A percentile compares a stretch with the other conserved stretches of the same genome.
These are phyloP conservation scores for Phaeolepiota aurea DNA, from an alignment of 768 basidiomycete genomes.

Conservation along the genomic window DNA sequence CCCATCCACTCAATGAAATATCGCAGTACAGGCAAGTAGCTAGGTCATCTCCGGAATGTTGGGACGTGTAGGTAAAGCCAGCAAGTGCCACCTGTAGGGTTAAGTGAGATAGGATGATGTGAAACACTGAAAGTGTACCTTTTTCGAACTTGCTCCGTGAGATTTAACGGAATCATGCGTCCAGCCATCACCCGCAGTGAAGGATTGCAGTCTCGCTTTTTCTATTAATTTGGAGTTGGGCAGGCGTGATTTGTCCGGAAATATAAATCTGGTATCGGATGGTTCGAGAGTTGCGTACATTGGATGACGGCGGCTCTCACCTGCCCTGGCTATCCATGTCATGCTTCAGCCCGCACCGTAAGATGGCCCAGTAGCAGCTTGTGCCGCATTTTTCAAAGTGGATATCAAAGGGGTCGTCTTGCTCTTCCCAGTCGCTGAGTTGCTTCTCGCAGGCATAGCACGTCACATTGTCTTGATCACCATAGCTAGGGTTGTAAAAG, in stretches of 20 bases:
- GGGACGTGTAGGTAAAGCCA: conserved; percentile 79
- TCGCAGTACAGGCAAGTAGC: conserved; percentile 85
- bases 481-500: conserved; percentile 64
- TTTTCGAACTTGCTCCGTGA: conserved; percentile 66
- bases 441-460: conserved; percentile 84
- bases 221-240: conserved; percentile 66
- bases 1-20: conserved; percentile 79
- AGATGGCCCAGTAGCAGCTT: conserved; percentile 72
- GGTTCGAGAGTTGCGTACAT: not conserved
- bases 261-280: conserved; percentile 40
- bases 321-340: conserved; percentile 51
- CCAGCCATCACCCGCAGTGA: conserved; percentile 48
- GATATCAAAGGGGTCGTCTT: conserved; percentile 81
- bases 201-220: conserved; percentile 64
- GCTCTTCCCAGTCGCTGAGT: conserved; percentile 75
- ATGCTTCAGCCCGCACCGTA: conserved; percentile 58
- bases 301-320: conserved; percentile 25
- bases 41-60: conserved; percentile 61
- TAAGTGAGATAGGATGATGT: not conserved
- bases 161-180: conserved; percentile 54
- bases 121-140: conserved; percentile 29
- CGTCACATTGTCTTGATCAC: conserved; percentile 65
- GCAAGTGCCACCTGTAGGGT: conserved; percentile 72
- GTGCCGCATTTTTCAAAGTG: conserved; percentile 65
- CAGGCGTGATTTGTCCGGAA: conserved; percentile 49